Evolutionary conservation across 495 filamentous ascomycete species (phyloP).

Genomic region (Cetradonia linearis): DNA sequence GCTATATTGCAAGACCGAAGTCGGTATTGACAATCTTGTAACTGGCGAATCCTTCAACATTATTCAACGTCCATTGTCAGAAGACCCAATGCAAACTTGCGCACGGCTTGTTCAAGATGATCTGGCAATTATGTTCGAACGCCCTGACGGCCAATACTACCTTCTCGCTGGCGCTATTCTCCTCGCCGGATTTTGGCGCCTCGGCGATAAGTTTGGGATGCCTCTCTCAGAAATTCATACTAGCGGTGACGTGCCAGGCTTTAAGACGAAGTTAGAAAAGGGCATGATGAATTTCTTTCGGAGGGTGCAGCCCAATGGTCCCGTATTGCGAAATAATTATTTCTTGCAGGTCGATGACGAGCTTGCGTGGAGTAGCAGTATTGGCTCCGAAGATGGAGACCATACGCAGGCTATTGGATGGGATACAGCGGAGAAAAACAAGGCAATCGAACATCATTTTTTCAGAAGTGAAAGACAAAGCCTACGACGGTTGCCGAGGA

Average conservation of each 20-base stretch:
- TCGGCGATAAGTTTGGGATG: slow-evolving; percentile 81
- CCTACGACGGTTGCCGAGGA: slow-evolving; percentile 59
- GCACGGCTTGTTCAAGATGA: slow-evolving; percentile 76
- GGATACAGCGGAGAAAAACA: slow-evolving; percentile 69
- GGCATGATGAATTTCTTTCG: slow-evolving; percentile 77
- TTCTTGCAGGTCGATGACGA: slow-evolving; percentile 71
- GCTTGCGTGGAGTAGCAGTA: slow-evolving; percentile 61
- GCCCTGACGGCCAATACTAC: slow-evolving; percentile 71
- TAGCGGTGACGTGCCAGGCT: slow-evolving; percentile 69
- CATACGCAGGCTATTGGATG: slow-evolving; percentile 46
- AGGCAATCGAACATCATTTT: slow-evolving; percentile 62
- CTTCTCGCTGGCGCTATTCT: slow-evolving; percentile 71
- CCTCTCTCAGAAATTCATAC: slow-evolving; percentile 74
- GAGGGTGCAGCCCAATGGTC: slow-evolving; percentile 51
- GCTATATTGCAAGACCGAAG: slow-evolving; percentile 53
- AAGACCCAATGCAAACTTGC: slow-evolving; percentile 74
- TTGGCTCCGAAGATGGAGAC: slow-evolving; percentile 58
- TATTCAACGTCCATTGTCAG: slow-evolving; percentile 50
- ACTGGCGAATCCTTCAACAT: slow-evolving; percentile 70
- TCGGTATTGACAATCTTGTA: slow-evolving; percentile 59
- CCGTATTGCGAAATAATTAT: slow-evolving; percentile 61
- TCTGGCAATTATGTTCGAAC: slow-evolving; percentile 78
- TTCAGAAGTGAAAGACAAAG: slow-evolving; percentile 76
- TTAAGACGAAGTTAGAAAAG: slow-evolving; percentile 63
- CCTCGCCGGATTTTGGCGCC: slow-evolving; percentile 78